Evolutionary conservation across 1,284 basidiomycete genomes (phyloP), one percentile per base, ranked within the genome.

Genomic region (Coniophora puteana): DNA sequence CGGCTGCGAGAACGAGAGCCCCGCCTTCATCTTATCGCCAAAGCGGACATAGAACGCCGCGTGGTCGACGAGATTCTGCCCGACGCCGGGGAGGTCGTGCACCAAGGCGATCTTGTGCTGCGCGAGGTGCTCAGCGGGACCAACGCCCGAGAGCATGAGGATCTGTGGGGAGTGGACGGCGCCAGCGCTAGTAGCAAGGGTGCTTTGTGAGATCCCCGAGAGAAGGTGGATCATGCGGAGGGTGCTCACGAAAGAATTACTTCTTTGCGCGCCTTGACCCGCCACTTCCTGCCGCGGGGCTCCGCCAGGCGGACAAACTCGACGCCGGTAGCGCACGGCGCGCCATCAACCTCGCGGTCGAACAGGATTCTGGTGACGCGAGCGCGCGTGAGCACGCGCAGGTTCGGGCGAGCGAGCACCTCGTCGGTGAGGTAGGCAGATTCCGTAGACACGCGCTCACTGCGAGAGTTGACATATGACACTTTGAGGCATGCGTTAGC

Each of bases 121-220:
- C 8, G 62, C 47, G n/a, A 87, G 69, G 16, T 83, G 68, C 13
- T 65, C 59, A 4, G 68, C 67, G 14, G 80, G 76, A 0, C 84
- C 84, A 18, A 87, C 58, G 4, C 86, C 86, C 12, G 80, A 83
- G 24, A 86, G 68, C 68, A 87, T 72, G 11, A 91, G 70, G 30
- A 89, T 73, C 68, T 89, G 58, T 8, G 83, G 83, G 10, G 78
- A 73, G 43, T 82, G 78, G 8, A 84, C 59, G 0, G 80, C 72
- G 1, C 83, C 82, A 18, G 74, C 78, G 26, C 84, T 85, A 45
- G 24, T 4, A 23, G n/a, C n/a, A n/a, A n/a, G n/a, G n/a, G n/a
- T n/a, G n/a, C n/a, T n/a, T n/a, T n/a, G n/a, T n/a, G n/a, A n/a
- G n/a, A n/a, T n/a, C n/a, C n/a, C n/a, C 16, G 38, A 35, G 13